Percentiles rank a stretch among this genome's conserved stretches.
These are phyloP conservation scores for Coemansia sp. DNA, from an alignment of 192 early-diverging fungal genomes.

Conservation along the genomic window DNA sequence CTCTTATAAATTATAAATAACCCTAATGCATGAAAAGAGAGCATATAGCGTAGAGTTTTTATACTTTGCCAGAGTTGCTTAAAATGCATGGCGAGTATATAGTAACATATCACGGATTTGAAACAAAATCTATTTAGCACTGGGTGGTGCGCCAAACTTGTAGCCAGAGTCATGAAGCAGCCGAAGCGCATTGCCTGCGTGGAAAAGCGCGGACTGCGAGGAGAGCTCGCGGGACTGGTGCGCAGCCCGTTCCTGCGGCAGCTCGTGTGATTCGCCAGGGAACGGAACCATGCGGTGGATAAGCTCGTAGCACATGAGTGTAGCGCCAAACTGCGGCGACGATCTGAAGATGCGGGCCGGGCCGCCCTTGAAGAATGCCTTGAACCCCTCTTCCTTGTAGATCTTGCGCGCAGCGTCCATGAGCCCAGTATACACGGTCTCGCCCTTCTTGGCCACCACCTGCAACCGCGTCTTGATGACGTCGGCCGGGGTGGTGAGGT, in stretches of 20 bases:
- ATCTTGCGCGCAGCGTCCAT: conserved; percentile 86
- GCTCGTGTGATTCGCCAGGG: conserved; percentile 45
- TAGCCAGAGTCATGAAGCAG: conserved; percentile 47
- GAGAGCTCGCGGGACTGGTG: conserved; percentile 28
- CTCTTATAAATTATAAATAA: too few relatives aligned
- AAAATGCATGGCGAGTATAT: too few relatives aligned
- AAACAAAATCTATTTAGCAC: neutral
- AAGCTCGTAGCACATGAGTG: conserved; percentile 89
- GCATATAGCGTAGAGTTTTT: too few relatives aligned
- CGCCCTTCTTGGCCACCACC: conserved; percentile 86
- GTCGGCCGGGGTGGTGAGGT: conserved; percentile 95
- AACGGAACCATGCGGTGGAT: conserved; percentile 67
- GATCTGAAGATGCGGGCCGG: conserved; percentile 87
- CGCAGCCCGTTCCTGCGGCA: conserved; percentile 13
- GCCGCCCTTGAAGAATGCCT: conserved; percentile 97
- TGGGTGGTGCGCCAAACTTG: conserved; percentile 28
- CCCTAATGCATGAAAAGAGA: too few relatives aligned
- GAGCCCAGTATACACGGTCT: conserved; percentile 85
- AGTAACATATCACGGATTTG: neutral
- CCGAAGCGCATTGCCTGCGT: conserved; percentile 40
- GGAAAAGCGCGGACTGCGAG: conserved; percentile 42
- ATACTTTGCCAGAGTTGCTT: too few relatives aligned
- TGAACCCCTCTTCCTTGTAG: conserved; percentile 84
- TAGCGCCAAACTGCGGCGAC: conserved; percentile 98
- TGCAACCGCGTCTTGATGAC: conserved; percentile 98